Evolutionary conservation across 2,329 filamentous ascomycete genomes (phyloP).

Genomic region (Berkeleyomyces rouxiae): DNA sequence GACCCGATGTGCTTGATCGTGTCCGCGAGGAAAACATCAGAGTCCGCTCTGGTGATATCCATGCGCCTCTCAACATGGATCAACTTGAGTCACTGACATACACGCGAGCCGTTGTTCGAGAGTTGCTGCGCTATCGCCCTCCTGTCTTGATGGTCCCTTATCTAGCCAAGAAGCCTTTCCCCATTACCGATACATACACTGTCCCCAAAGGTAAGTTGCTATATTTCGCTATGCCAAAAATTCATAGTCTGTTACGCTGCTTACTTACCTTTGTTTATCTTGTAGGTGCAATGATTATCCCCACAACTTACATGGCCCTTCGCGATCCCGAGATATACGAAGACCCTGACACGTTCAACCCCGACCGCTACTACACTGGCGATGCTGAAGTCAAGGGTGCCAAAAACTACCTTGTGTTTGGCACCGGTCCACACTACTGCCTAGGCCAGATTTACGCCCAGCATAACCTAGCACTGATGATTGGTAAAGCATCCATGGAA

Average conservation of each 20-base stretch:
- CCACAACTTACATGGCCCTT: constrained; percentile 75
- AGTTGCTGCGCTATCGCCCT: constrained; percentile 82
- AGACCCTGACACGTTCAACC: constrained; percentile 75
- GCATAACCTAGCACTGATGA: constrained; percentile 72
- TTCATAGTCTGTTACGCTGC: neutral
- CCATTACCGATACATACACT: constrained; percentile 75
- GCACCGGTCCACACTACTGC: constrained; percentile 91
- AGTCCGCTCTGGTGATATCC: constrained; percentile 56
- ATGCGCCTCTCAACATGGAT: constrained; percentile 60
- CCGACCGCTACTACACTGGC: constrained; percentile 79
- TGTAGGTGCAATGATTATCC: constrained; percentile 75
- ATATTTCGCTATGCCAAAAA: neutral
- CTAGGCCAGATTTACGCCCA: constrained; percentile 84
- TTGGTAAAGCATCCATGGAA: constrained; percentile 75
- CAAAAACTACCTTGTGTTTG: constrained; percentile 96
- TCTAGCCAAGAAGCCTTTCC: constrained; percentile 85
- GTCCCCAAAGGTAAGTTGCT: constrained; percentile 56
- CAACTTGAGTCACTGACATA: constrained; percentile 78
- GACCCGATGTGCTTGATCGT: constrained; percentile 79
- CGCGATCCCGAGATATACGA: constrained; percentile 87
- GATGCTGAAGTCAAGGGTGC: constrained; percentile 69
- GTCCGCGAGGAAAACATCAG: constrained; percentile 80
- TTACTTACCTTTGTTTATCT: constrained; percentile 14
- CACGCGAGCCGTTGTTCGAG: constrained; percentile 80
- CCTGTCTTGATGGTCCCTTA: constrained; percentile 97